Percentiles rank a stretch among this genome's conserved stretches.
Evolutionary conservation across 2,329 filamentous ascomycete genomes (phyloP).

Genomic region (Xylariaceae sp.): DNA sequence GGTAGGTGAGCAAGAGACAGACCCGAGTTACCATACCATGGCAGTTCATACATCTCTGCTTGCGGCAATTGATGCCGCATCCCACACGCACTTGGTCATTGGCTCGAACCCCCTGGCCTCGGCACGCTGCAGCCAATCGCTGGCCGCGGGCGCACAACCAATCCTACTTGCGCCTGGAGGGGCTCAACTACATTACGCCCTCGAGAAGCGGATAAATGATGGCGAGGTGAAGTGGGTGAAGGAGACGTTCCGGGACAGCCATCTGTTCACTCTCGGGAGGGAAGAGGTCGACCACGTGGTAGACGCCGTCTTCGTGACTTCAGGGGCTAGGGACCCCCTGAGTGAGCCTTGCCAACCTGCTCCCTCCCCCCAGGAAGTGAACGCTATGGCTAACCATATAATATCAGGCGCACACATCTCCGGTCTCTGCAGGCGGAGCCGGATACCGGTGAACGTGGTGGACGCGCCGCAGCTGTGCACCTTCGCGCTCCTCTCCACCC

Average conservation of each 20-base stretch:
- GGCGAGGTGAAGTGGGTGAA: slow-evolving; percentile 59
- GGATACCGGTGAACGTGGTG: slow-evolving; percentile 89
- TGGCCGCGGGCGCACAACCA: slow-evolving; percentile 74
- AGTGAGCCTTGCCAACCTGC: slow-evolving; percentile 27
- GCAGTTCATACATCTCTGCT: slow-evolving; percentile 47
- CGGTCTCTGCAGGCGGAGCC: slow-evolving; percentile 63
- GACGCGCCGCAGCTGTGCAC: slow-evolving; percentile 82
- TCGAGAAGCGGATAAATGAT: slow-evolving; percentile 58
- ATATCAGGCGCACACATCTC: slow-evolving; percentile 65
- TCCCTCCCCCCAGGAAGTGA: no score
- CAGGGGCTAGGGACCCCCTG: slow-evolving; percentile 36
- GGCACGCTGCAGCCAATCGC: slow-evolving; percentile 68
- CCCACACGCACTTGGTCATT: slow-evolving; percentile 74
- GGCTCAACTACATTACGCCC: slow-evolving; percentile 48
- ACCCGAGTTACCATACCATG: no score
- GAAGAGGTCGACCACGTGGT: slow-evolving; percentile 70
- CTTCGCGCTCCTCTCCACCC: slow-evolving; percentile 81
- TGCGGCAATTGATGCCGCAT: slow-evolving; percentile 61
- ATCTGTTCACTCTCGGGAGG: slow-evolving; percentile 71
- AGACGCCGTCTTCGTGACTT: slow-evolving; percentile 86
- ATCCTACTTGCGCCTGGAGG: slow-evolving; percentile 67
- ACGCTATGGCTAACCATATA: no score
- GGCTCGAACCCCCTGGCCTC: slow-evolving; percentile 84
- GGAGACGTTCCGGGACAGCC: slow-evolving; percentile 59
- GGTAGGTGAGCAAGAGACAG: no score